Conservation (phyloP, 202 grass and related monocot species). For the Schoenoplectus tabernaemontani region DNA sequence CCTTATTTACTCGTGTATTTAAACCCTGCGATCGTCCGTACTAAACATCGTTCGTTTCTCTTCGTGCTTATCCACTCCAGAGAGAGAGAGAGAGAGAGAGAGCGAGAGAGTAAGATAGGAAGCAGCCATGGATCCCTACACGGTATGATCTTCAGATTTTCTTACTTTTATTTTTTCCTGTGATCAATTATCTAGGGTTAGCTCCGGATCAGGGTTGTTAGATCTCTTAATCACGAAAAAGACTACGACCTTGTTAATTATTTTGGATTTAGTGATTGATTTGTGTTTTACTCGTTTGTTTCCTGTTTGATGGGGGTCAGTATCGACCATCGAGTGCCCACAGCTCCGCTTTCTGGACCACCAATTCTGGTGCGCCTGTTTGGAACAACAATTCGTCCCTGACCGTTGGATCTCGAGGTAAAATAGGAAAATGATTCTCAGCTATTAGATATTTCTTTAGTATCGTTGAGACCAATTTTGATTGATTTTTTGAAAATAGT, state of each 20-base stretch:
- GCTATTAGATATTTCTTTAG: background rate
- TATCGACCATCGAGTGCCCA: slow-evolving; percentile 48
- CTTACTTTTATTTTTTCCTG: background rate
- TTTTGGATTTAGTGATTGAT: background rate
- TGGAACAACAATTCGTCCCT: slow-evolving; percentile 90
- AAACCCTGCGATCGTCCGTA: background rate
- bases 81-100: background rate
- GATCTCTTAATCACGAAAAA: background rate
- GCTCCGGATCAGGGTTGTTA: background rate
- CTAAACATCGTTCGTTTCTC: background rate
- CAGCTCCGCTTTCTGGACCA: slow-evolving; percentile 68
- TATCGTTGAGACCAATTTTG: background rate
- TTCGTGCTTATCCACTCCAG: slow-evolving; percentile 38
- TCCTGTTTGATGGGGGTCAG: slow-evolving; percentile 30
- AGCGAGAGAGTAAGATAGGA: background rate
- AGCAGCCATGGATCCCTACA: slow-evolving; percentile 67
- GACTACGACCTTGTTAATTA: background rate
- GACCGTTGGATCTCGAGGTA: slow-evolving; percentile 75
- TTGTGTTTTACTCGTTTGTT: background rate
- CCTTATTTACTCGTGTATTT: background rate
- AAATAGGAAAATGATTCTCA: background rate
- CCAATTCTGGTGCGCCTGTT: slow-evolving; percentile 70
- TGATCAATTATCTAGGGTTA: slow-evolving; percentile 1
- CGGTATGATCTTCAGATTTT: slow-evolving; percentile 24
- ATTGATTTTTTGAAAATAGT: background rate